Evolutionary conservation across 805 yeast species (phyloP).

Genomic region (Candida dajiaensis): DNA sequence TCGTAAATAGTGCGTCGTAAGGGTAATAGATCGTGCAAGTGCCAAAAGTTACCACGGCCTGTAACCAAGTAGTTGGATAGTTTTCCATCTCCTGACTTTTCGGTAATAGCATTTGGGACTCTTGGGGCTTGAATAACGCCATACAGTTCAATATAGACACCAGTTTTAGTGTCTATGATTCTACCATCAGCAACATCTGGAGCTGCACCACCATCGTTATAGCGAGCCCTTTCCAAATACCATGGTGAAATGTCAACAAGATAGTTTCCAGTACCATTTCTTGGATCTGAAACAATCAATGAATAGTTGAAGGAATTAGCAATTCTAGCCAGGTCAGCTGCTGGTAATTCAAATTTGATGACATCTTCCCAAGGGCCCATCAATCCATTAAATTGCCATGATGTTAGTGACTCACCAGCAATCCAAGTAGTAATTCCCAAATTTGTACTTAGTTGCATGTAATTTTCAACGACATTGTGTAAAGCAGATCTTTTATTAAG

Average conservation of each 20-base stretch:
- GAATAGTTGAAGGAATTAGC: slow-evolving; percentile 44
- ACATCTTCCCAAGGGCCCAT: slow-evolving; percentile 49
- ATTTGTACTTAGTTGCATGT: slow-evolving; percentile 38
- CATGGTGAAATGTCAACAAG: slow-evolving; percentile 44
- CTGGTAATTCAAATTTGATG: slow-evolving; percentile 46
- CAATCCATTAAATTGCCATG: slow-evolving; percentile 46
- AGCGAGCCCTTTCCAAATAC: slow-evolving; percentile 41
- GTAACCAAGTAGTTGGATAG: slow-evolving; percentile 26
- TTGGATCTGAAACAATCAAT: slow-evolving; percentile 37
- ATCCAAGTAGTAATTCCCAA: slow-evolving; percentile 41
- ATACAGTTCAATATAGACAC: slow-evolving; percentile 52
- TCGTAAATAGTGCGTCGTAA: slow-evolving; percentile 52
- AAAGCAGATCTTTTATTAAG: slow-evolving; percentile 38
- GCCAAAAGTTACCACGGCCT: slow-evolving; percentile 41
- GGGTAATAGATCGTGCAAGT: slow-evolving; percentile 44
- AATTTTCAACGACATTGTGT: slow-evolving; percentile 39
- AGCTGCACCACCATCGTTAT: slow-evolving; percentile 41
- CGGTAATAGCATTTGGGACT: slow-evolving; percentile 13
- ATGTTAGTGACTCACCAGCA: slow-evolving; percentile 42
- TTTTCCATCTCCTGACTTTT: slow-evolving; percentile 7
- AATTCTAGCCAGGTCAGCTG: slow-evolving; percentile 38
- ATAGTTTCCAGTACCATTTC: slow-evolving; percentile 39
- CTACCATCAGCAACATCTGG: slow-evolving; percentile 45
- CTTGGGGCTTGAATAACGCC: slow-evolving; percentile 32
- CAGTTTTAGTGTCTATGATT: slow-evolving; percentile 55